Base-by-base conservation (phyloP, 805 yeast species). In the Myxozyma geophila region DNA sequence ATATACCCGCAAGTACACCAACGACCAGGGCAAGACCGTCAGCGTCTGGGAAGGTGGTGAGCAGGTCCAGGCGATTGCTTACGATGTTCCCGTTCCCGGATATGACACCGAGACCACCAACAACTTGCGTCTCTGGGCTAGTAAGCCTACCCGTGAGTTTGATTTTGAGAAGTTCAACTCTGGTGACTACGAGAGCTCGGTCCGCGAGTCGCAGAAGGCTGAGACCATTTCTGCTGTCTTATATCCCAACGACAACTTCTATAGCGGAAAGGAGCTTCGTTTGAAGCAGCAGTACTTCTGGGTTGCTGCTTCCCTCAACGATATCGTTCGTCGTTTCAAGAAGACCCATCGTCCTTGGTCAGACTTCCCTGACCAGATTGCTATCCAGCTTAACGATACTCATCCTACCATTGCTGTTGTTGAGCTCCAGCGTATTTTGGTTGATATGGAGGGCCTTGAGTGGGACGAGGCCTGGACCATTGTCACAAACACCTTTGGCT, bases 201-300 rank as follows among this genome's bases (percentile, higher is more conserved):
- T 92, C 41, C 82, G 82, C 49, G 87, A 86, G 60, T 96, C 90
- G 76, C 96, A 91, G 76, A 81, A 85, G 60, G 98, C 98, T 2
- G 97, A 90, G 76, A 87, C 96, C 28, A 90, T 92, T 72, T 90
- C 97, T 43, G 90, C 97, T 6, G 97, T 92, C 17, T 80, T 92
- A 73, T 92, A 92, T 77, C 98, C 98, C 68, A 92, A 92, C 77
- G 98, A 92, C 76, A 92, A 92, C 77, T 92, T 92, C 75, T 88
- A 89, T 73, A 83, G 85, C 69, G 98, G 98, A 72, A 92, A 92
- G 77, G 96, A 90, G 75, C 82, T 92, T 74, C 85, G 98, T 75
- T 84, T 92, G 76, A 92, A 92, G 77, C 98, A 92, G 80, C 98
- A 92, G 78, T 92, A 91, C 78, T 92, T 92, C 79, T 92, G 98